Percentiles rank a stretch among this genome's conserved stretches.
Evolutionary conservation across 2,329 filamentous ascomycete species (phyloP).

Genomic region (Trichoderma aggressivum): DNA sequence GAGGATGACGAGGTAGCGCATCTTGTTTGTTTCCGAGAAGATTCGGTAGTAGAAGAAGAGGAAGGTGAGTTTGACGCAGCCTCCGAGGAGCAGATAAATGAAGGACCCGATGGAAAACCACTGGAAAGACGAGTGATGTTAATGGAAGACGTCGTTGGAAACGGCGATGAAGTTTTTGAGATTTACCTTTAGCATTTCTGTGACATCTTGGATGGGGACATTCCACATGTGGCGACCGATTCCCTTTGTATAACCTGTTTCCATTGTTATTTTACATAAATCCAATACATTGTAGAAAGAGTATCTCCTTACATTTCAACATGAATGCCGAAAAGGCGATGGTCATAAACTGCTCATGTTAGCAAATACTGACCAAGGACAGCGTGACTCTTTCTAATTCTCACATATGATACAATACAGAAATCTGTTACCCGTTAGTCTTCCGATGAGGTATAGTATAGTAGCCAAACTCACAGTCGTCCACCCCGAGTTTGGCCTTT

Average conservation of each 20-base stretch:
- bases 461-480: not conserved
- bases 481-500: not conserved
- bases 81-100: not conserved
- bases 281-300: not conserved
- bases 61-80: not conserved
- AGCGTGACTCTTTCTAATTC: rapidly evolving
- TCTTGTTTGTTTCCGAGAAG: not conserved
- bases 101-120: not conserved
- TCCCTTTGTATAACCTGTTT: not conserved
- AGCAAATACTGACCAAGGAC: not conserved
- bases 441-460: not conserved
- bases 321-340: not conserved
- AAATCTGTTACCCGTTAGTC: not conserved
- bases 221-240: not conserved
- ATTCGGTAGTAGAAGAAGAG: not conserved
- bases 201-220: not conserved
- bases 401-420: not conserved
- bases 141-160: not conserved
- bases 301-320: not conserved
- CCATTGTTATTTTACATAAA: not conserved
- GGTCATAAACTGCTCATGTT: not conserved
- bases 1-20: not conserved
- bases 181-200: not conserved
- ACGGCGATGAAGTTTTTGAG: not conserved
- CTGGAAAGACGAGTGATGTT: not conserved